Conservation (phyloP, 805 yeast species). For the Candida dendrica region DNA sequence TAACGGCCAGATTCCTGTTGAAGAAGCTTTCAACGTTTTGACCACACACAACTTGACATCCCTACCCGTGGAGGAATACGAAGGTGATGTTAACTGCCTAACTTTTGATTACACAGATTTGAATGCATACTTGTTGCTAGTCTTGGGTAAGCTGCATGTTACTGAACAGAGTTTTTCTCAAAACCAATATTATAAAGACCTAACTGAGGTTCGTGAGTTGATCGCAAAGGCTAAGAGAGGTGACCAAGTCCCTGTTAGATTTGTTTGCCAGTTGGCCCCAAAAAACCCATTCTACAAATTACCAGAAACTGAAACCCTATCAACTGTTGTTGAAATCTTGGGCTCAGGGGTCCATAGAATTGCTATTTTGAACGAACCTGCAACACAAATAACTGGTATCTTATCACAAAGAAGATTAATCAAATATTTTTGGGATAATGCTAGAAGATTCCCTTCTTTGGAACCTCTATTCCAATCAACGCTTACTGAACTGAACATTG, state of each 20-base stretch:
- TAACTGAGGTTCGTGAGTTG: constrained; percentile 34
- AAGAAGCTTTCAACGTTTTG: constrained; percentile 79
- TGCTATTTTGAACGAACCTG: constrained; percentile 57
- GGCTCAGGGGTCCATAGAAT: constrained; percentile 96
- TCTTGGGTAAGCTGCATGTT: constrained; percentile 60
- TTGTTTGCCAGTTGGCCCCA: constrained; percentile 76
- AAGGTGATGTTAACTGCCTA: constrained; percentile 58
- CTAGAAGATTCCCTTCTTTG: constrained; percentile 74
- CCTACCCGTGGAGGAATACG: constrained; percentile 63
- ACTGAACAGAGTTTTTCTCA: constrained; percentile 22
- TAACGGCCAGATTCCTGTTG: constrained; percentile 64
- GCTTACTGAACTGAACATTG: constrained; percentile 68
- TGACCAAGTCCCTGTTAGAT: constrained; percentile 84
- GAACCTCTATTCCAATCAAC: constrained; percentile 68
- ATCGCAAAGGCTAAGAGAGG: constrained; percentile 71
- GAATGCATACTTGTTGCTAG: constrained; percentile 77
- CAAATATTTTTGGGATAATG: constrained; percentile 86
- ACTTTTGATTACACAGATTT: constrained; percentile 91
- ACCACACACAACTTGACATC: constrained; percentile 71
- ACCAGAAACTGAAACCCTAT: constrained; percentile 58
- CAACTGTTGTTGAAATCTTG: constrained; percentile 72
- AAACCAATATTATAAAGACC: constrained; percentile 21
- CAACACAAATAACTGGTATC: constrained; percentile 65
- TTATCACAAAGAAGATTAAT: constrained; percentile 86
- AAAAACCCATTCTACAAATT: constrained; percentile 84